These are phyloP conservation scores for Emydomyces testavorans DNA, from an alignment of 2,329 filamentous ascomycete genomes.

Conservation along the genomic window DNA sequence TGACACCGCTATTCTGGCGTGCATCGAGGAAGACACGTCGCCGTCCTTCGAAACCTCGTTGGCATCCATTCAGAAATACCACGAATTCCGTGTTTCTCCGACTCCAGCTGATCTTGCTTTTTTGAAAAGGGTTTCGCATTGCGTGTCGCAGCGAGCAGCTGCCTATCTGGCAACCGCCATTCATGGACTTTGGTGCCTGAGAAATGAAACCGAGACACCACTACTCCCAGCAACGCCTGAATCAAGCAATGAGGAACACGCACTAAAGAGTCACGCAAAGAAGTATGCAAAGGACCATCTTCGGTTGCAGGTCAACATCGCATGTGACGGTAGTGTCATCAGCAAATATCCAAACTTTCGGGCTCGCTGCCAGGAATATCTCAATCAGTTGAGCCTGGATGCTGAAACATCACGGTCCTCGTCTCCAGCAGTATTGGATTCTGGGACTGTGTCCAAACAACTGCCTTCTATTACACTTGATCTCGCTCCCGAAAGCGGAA, in stretches of 20 bases:
- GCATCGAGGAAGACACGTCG: slow-evolving; percentile 41
- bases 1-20: slow-evolving; percentile 48
- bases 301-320: slow-evolving; percentile 31
- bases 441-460: not conserved
- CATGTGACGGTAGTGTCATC: slow-evolving; percentile 43
- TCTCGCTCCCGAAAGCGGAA: slow-evolving; percentile 34
- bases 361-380: slow-evolving; percentile 33
- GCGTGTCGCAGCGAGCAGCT: slow-evolving; percentile 48
- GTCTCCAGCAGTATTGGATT: not conserved
- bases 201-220: slow-evolving; percentile 37
- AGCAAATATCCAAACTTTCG: slow-evolving; percentile 42
- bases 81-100: slow-evolving; percentile 38
- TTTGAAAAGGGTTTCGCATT: slow-evolving; percentile 41
- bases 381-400: slow-evolving; percentile 32
- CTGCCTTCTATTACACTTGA: slow-evolving; percentile 30
- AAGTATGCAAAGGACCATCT: slow-evolving; percentile 14
- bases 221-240: slow-evolving; percentile 16
- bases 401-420: slow-evolving; percentile 11
- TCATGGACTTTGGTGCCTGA: slow-evolving; percentile 49
- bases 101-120: slow-evolving; percentile 44
- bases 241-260: slow-evolving; percentile 17
- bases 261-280: slow-evolving; percentile 12
- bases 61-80: slow-evolving; percentile 41
- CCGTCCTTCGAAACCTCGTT: slow-evolving; percentile 30
- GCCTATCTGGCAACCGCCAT: slow-evolving; percentile 53